Base-by-base conservation (phyloP, 1,284 basidiomycete genomes). In the Tylopilus orsonianus region DNA sequence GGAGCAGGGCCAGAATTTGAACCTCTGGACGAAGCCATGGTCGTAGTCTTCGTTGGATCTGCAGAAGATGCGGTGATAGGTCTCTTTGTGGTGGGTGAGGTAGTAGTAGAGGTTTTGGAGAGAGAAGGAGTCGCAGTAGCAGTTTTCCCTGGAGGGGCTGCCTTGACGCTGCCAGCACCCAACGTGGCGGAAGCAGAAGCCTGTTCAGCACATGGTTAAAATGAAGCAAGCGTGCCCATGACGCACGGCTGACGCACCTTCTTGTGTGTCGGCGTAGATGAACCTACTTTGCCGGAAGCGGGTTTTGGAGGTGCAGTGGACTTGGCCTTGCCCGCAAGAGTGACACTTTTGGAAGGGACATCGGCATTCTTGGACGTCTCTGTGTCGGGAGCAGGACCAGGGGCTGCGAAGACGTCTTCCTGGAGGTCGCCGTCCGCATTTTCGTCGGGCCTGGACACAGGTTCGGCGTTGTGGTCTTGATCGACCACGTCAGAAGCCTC, bases 121-220 rank as follows among this genome's bases (percentile, higher is more conserved):
- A 70, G 57, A 49, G 72, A 61, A 19, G 60, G 58, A 46, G 71
- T 49, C 24, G 66, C 49, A 38, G 66, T 46, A 52, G 72, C 57
- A 36, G 71, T 52, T 38, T 75, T 70, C 59, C 79, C 74, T 49
- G 77, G 57, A 50, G 74, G 65, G 43, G 73, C 64, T 55, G 77
- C 57, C 66, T 82, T 87, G 46, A 75, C 70, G 50, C 73, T 58
- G 52, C 81, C 80, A 60, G 77, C 61, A 54, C 82, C 80, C 72
- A 85, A 83, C 55, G 83, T 85, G 56, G 83, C 80, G 51, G 83
- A 80, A 66, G 71, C 81, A 57, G 85, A 71, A 52, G 85, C 75
- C 86, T 89, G 62, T 35, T 45, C 52, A 47, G 42, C 58, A 56
- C 61, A 63, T 55, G 59, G 53, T 55, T 60, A 44, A 62, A 57